Percentiles rank a stretch among this genome's conserved stretches.
Evolutionary conservation across 805 yeast species (phyloP).

Genomic region (Teunomyces funiuensis): DNA sequence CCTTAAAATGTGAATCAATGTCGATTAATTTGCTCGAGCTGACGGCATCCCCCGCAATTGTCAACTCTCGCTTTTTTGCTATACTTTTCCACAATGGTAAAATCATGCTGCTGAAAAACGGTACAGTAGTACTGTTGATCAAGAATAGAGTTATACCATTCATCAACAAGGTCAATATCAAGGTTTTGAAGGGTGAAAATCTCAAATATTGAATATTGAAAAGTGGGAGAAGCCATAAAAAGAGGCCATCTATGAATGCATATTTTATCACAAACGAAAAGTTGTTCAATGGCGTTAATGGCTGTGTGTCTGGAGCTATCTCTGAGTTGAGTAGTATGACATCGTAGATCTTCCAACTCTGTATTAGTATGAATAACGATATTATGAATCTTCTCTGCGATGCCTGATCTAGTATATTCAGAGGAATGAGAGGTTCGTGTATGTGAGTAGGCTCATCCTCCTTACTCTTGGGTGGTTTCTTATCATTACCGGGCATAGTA

Average conservation of each 20-base stretch:
- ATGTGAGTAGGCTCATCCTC: constrained; percentile 5
- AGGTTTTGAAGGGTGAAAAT: constrained; percentile 57
- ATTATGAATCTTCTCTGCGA: constrained; percentile 70
- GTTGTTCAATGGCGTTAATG: constrained; percentile 44
- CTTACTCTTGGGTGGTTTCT: constrained; percentile 3
- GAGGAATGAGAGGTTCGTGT: constrained; percentile 53
- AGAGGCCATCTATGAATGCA: constrained; percentile 67
- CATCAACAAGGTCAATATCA: constrained; percentile 47
- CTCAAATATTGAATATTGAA: constrained; percentile 74
- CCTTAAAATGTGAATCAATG: constrained; percentile 69
- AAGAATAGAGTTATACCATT: constrained; percentile 54
- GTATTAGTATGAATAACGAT: constrained; percentile 71
- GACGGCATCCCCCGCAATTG: constrained; percentile 50
- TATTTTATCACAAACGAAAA: constrained; percentile 69
- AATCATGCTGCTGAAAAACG: constrained; percentile 36
- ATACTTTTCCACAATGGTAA: constrained; percentile 46
- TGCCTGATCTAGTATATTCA: constrained; percentile 64
- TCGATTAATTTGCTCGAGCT: constrained; percentile 38
- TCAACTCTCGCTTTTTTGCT: constrained; percentile 46
- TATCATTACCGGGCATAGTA: constrained; percentile 1
- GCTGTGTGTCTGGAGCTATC: constrained; percentile 25
- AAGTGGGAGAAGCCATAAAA: constrained; percentile 68
- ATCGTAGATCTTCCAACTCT: constrained; percentile 83
- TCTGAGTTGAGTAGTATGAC: constrained; percentile 56
- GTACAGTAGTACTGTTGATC: constrained; percentile 50